A percentile compares a stretch with the other conserved stretches of the same genome.
These are phyloP conservation scores for Shiraia sp. DNA, from an alignment of 2,329 filamentous ascomycete species.

Conservation along the genomic window DNA sequence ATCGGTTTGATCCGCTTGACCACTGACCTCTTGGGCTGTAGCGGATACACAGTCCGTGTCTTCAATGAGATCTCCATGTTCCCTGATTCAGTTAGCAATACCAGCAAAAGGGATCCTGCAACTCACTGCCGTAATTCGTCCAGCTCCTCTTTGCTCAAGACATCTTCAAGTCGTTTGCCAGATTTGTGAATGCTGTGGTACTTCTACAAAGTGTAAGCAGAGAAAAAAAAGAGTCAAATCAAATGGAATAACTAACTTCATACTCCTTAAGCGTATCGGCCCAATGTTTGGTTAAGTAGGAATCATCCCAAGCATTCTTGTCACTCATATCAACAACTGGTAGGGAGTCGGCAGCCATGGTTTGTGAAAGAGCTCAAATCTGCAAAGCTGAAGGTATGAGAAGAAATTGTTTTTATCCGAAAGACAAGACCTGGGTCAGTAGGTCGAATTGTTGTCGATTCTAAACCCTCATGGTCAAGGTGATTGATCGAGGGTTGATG, in stretches of 20 bases:
- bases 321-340: constrained; percentile 33
- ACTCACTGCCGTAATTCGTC: constrained; percentile 34
- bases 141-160: constrained; percentile 37
- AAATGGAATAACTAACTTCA: constrained; percentile 30
- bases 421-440: no score
- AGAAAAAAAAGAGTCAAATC: no score
- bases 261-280: constrained; percentile 43
- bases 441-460: no score
- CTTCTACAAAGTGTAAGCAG: constrained; percentile 29
- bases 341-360: constrained; percentile 18
- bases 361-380: not conserved
- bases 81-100: constrained; percentile 28
- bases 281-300: constrained; percentile 40
- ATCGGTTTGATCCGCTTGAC: constrained; percentile 26
- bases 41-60: constrained; percentile 22
- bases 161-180: constrained; percentile 43
- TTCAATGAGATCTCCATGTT: constrained; percentile 36
- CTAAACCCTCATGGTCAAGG: no score
- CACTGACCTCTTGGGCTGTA: constrained; percentile 20
- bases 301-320: constrained; percentile 45
- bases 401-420: no score
- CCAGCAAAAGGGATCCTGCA: no score
- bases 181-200: constrained; percentile 44
- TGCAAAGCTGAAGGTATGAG: no score
- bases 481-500: no score